Evolutionary conservation across 75 land plant genomes (phyloP), one percentile per base, ranked within the genome.

Genomic region (Sequoiadendron giganteum): DNA sequence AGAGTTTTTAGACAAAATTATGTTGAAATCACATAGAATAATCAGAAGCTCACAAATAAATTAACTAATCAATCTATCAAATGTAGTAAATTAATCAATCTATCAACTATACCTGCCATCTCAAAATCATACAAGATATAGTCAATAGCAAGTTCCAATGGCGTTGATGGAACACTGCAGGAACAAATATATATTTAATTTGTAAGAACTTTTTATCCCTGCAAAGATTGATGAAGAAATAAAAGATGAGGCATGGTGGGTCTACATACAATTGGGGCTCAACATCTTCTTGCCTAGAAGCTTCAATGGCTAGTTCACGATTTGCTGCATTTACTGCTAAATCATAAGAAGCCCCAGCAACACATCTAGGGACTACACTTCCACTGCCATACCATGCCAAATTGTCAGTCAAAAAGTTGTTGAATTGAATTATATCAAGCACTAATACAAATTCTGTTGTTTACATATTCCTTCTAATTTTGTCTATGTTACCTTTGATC

Each of bases 141-240:
- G 61, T 96, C 96, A 40, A 96, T 90, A n/a, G 93, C 95, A 87
- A 96, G 93, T 88, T 96, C 97, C 82, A 96, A 88, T 25, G 97
- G 97, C 1, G 93, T 92, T 3, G 86, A 90, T 15, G 95, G 96
- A 1, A 91, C 45, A 18, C 93, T 91, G 18, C 82, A 86, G 2
- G 19, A 25, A 21, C 13, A 42, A 16, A 40, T 36, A 36, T 36
- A 39, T 14, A 18, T 14, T 6, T 18, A 79, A 76, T 34, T 79
- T 36, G 38, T 70, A 7, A 78, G 43, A 78, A 4, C 25, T 39
- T 40, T 5, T 70, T 9, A 70, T 70, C 32, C 32, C 75, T n/a
- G 7, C 10, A 70, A 30, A 70, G 10, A 70, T 30, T 70, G 10
- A 70, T 30, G 75, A 70, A 25, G 32, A 70, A 30, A 25, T 70